These are phyloP conservation scores for Phaffia rhodozyma DNA, from an alignment of 1,284 basidiomycete genomes.

Conservation along the genomic window DNA sequence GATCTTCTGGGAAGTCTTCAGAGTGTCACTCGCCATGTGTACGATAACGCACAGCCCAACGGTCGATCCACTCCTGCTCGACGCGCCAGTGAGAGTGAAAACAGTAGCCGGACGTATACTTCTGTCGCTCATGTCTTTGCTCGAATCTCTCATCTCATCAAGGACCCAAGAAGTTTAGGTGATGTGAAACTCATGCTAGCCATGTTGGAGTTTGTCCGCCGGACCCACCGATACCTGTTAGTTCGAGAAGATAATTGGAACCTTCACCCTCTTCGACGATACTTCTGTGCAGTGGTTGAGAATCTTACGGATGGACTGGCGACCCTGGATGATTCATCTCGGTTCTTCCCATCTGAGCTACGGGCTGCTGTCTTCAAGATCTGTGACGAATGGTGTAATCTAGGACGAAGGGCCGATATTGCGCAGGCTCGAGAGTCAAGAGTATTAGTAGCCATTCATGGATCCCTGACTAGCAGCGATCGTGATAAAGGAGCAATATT, in stretches of 20 bases:
- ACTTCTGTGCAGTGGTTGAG: constrained; percentile 80
- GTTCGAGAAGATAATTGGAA: constrained; percentile 59
- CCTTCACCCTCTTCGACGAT: constrained; percentile 68
- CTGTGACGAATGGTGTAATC: constrained; percentile 88
- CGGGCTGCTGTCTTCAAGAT: constrained; percentile 69
- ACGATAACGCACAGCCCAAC: constrained; percentile 47
- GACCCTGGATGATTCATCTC: constrained; percentile 56
- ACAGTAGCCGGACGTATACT: constrained; percentile 43
- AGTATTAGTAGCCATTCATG: constrained; percentile 60
- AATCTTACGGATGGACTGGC: constrained; percentile 68
- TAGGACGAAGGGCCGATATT: constrained; percentile 61
- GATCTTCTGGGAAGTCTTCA: constrained; percentile 75
- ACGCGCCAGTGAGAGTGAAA: constrained; percentile 19
- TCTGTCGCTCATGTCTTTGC: constrained; percentile 83
- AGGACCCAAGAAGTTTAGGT: constrained; percentile 54
- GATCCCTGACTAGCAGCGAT: constrained; percentile 35
- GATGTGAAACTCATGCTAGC: constrained; percentile 57
- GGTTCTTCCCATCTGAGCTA: constrained; percentile 62
- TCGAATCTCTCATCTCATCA: constrained; percentile 65
- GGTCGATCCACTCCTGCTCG: constrained; percentile 30
- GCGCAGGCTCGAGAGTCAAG: constrained; percentile 59
- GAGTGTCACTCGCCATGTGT: constrained; percentile 65
- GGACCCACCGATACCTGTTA: constrained; percentile 64
- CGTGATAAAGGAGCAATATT: constrained; percentile 47
- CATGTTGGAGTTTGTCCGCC: constrained; percentile 73